Evolutionary conservation across 2,329 filamentous ascomycete genomes (phyloP).

Genomic region (Blastomyces percursus): DNA sequence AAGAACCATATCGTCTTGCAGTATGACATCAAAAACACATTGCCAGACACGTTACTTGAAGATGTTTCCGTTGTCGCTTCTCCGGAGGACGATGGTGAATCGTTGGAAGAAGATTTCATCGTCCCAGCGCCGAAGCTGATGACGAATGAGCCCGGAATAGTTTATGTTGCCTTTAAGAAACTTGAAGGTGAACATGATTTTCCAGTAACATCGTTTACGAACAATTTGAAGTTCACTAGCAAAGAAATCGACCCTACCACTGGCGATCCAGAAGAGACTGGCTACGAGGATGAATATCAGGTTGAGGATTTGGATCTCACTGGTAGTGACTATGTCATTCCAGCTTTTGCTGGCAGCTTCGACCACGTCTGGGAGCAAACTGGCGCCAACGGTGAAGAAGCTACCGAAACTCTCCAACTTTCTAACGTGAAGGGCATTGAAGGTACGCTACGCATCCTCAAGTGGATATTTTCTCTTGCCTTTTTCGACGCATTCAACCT

Average conservation of each 20-base stretch:
- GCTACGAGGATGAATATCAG: conserved; percentile 97
- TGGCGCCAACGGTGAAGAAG: conserved; percentile 77
- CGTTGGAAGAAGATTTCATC: conserved; percentile 75
- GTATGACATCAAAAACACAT: conserved; percentile 95
- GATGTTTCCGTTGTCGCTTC: conserved; percentile 75
- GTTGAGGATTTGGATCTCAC: conserved; percentile 84
- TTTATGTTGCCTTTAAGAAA: conserved; percentile 93
- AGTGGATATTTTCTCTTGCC: background rate
- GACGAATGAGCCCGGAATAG: conserved; percentile 78
- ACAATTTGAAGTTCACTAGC: conserved; percentile 90
- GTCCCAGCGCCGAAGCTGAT: conserved; percentile 73
- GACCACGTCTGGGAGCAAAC: conserved; percentile 92
- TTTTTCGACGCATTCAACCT: background rate
- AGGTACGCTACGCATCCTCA: conserved; percentile 47
- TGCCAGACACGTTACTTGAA: conserved; percentile 80
- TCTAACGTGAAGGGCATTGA: conserved; percentile 83
- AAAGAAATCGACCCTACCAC: conserved; percentile 96
- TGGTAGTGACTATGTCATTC: conserved; percentile 88
- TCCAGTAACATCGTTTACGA: conserved; percentile 72
- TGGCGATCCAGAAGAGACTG: conserved; percentile 79
- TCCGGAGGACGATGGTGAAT: conserved; percentile 69
- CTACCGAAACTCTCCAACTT: conserved; percentile 81
- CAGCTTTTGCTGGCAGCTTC: conserved; percentile 89
- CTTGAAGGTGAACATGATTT: conserved; percentile 59
- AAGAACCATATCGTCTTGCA: conserved; percentile 93